Evolutionary conservation across 2,329 filamentous ascomycete genomes (phyloP).

Genomic region (Fusarium sp.): DNA sequence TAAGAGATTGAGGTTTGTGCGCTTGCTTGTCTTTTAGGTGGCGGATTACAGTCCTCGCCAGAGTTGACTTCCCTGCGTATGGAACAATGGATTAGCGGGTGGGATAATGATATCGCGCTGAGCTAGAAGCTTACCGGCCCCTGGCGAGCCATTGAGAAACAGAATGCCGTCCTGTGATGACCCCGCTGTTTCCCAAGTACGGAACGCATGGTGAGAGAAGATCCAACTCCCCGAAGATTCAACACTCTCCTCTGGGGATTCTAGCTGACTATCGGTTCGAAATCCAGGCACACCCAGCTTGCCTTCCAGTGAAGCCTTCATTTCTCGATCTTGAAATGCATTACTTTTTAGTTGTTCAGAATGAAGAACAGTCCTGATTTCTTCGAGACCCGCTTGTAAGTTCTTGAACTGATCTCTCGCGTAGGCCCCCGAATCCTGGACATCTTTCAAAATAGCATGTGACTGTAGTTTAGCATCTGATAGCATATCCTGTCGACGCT

Average conservation of each 20-base stretch:
- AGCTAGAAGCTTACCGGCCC: rapidly evolving
- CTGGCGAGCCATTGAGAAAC: not conserved
- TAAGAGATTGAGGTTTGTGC: rapidly evolving
- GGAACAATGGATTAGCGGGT: rapidly evolving
- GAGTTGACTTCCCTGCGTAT: not conserved
- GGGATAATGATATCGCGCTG: too few species aligned
- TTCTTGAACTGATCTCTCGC: rapidly evolving
- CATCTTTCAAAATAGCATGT: not conserved
- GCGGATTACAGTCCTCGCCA: not conserved
- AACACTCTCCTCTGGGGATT: rapidly evolving
- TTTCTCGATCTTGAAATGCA: rapidly evolving
- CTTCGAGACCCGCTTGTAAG: rapidly evolving
- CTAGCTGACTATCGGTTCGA: rapidly evolving
- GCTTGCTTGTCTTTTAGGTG: rapidly evolving
- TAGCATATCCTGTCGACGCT: not conserved
- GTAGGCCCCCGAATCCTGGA: not conserved
- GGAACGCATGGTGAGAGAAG: rapidly evolving
- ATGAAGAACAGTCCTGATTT: rapidly evolving
- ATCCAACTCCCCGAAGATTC: not conserved
- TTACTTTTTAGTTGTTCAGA: rapidly evolving
- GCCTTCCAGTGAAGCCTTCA: not conserved
- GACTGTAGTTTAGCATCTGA: constrained; percentile 3
- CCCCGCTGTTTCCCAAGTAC: rapidly evolving
- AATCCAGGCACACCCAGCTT: rapidly evolving
- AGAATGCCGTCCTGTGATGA: rapidly evolving